Evolutionary conservation across 2,329 filamentous ascomycete genomes (phyloP).

Genomic region (Claviceps sp.): DNA sequence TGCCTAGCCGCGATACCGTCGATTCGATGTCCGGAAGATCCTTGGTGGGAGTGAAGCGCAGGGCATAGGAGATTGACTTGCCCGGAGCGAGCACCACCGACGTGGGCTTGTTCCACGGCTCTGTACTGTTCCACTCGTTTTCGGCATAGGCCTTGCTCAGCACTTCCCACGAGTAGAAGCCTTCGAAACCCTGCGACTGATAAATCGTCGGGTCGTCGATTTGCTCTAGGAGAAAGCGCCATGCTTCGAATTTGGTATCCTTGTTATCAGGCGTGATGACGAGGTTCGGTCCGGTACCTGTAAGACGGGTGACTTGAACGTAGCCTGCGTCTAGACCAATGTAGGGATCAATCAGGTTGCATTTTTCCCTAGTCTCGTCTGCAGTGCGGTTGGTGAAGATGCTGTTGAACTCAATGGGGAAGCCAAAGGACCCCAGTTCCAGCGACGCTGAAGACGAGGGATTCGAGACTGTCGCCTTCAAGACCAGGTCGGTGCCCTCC

Average conservation of each 20-base stretch:
- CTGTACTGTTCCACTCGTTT: constrained; percentile 35
- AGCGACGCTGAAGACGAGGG: constrained; percentile 31
- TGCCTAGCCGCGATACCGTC: constrained; percentile 26
- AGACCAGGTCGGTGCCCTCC: constrained; percentile 31
- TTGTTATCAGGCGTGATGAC: constrained; percentile 37
- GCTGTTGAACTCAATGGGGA: constrained; percentile 48
- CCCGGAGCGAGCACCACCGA: constrained; percentile 31
- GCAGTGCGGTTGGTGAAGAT: constrained; percentile 41
- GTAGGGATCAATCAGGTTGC: constrained; percentile 44
- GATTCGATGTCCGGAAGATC: constrained; percentile 34
- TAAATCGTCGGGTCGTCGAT: constrained; percentile 27
- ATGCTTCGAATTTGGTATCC: constrained; percentile 36
- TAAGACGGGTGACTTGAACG: constrained; percentile 37
- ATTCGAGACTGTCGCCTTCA: constrained; percentile 15
- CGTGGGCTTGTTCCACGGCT: constrained; percentile 42
- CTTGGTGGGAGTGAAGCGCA: constrained; percentile 35
- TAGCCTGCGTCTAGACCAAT: constrained; percentile 47
- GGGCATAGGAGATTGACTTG: constrained; percentile 31
- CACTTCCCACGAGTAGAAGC: constrained; percentile 47
- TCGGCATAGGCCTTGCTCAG: constrained; percentile 40
- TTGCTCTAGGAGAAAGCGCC: constrained; percentile 36
- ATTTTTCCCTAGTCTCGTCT: constrained; percentile 33
- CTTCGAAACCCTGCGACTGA: constrained; percentile 42
- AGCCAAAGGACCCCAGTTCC: constrained; percentile 43
- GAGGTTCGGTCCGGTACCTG: constrained; percentile 37